Conservation (phyloP, 441 rosid genomes). For the Croton setiger region DNA sequence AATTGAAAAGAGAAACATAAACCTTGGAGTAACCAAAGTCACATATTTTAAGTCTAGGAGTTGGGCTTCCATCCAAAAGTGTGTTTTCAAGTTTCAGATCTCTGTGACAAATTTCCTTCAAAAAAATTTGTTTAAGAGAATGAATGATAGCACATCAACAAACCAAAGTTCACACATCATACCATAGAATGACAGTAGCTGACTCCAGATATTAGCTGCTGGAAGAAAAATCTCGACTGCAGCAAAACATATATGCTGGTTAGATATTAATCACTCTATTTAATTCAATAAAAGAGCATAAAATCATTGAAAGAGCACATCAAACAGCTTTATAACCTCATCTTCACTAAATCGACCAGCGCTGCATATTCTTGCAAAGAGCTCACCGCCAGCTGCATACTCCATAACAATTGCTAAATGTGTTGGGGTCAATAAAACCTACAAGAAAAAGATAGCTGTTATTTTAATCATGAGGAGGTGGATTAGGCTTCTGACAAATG, state of each 20-base stretch:
- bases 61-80: slow-evolving; percentile 85
- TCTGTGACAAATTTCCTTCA: slow-evolving; percentile 93
- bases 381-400: slow-evolving; percentile 97
- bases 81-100: slow-evolving; percentile 95
- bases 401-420: slow-evolving; percentile 90
- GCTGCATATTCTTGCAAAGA: slow-evolving; percentile 72
- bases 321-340: slow-evolving; percentile 45
- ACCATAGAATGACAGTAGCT: slow-evolving; percentile 79
- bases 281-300: background rate
- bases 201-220: slow-evolving; percentile 90
- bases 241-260: slow-evolving; percentile 10
- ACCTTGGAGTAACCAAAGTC: slow-evolving; percentile 98
- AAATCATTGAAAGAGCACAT: background rate
- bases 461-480: background rate
- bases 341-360: slow-evolving; percentile 97
- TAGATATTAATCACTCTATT: slow-evolving; percentile 1
- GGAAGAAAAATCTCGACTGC: slow-evolving; percentile 94
- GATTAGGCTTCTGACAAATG: background rate
- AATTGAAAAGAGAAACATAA: background rate
- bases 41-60: slow-evolving; percentile 88
- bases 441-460: slow-evolving; percentile 7
- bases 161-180: slow-evolving; percentile 5
- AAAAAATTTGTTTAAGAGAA: background rate
- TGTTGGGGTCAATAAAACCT: slow-evolving; percentile 74
- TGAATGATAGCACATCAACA: background rate